A percentile compares a stretch with the other conserved stretches of the same genome.
Evolutionary conservation across 495 filamentous ascomycete species (phyloP).

Genomic region (Neurospora terricola): DNA sequence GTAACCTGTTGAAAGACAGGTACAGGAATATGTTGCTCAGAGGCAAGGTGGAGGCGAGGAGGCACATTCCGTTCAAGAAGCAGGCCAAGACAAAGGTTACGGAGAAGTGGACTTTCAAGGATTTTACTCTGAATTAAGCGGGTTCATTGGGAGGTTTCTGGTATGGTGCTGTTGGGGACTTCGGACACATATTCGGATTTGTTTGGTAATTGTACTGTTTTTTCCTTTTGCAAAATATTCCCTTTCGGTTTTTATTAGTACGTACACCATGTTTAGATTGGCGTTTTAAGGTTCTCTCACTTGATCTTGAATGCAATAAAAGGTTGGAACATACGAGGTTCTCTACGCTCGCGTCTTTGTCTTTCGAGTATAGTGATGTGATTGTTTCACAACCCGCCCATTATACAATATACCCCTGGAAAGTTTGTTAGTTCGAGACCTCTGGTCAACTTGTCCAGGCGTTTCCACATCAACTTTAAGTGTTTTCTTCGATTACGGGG

Average conservation of each 20-base stretch:
- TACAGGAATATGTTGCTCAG: conserved; percentile 81
- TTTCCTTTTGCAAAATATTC: background rate
- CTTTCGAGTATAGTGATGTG: no score
- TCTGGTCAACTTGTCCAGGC: no score
- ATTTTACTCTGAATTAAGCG: conserved; percentile 44
- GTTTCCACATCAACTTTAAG: no score
- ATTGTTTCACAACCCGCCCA: no score
- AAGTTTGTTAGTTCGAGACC: no score
- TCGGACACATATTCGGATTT: background rate
- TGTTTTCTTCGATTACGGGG: no score
- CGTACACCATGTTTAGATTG: background rate
- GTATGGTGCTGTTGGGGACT: no score
- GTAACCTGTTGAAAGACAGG: conserved; percentile 82
- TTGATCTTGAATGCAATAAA: background rate
- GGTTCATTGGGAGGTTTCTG: no score
- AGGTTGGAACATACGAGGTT: background rate
- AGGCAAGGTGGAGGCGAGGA: conserved; percentile 79
- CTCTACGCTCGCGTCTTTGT: background rate
- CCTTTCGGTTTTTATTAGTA: background rate
- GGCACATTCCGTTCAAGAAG: conserved; percentile 64
- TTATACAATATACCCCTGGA: no score
- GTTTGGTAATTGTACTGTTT: background rate
- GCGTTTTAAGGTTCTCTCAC: background rate
- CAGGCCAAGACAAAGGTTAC: conserved; percentile 68
- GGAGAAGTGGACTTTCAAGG: conserved; percentile 96